Percentiles rank a stretch among this genome's conserved stretches.
Conservation (phyloP, 306 rosid species). For the Vicia sativa region DNA sequence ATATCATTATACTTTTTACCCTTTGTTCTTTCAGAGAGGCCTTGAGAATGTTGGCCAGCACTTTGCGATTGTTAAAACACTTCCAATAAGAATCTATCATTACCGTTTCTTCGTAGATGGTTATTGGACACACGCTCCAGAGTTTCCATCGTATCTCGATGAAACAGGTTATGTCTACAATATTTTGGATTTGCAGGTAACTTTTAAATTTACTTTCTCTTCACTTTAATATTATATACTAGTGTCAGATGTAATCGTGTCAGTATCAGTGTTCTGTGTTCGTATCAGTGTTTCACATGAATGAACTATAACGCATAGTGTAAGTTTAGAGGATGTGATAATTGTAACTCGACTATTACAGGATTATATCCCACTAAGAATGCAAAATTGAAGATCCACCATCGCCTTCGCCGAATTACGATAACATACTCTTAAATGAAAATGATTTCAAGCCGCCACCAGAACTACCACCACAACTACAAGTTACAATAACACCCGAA, state of each 20-base stretch:
- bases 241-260: neutral
- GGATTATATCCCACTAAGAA: slow-evolving; percentile 59
- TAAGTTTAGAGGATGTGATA: neutral
- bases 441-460: slow-evolving; percentile 83
- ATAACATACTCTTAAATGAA: slow-evolving; percentile 53
- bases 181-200: slow-evolving; percentile 70
- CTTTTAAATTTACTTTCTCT: neutral
- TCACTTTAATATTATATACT: no score
- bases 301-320: neutral
- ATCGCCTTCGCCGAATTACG: slow-evolving; percentile 88
- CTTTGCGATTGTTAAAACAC: slow-evolving; percentile 55
- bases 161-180: slow-evolving; percentile 62
- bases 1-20: neutral
- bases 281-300: neutral
- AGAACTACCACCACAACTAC: slow-evolving; percentile 72
- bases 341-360: slow-evolving; percentile 29
- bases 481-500: slow-evolving; percentile 42
- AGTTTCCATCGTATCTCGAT: slow-evolving; percentile 58
- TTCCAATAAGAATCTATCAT: slow-evolving; percentile 67
- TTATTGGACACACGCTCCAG: slow-evolving; percentile 67
- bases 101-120: slow-evolving; percentile 88
- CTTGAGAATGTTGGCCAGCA: slow-evolving; percentile 49
- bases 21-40: slow-evolving; percentile 59
- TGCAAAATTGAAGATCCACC: slow-evolving; percentile 57
- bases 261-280: no score